These are phyloP conservation scores for Linnemannia elongata DNA, from an alignment of 192 early-diverging fungal species.

Conservation along the genomic window DNA sequence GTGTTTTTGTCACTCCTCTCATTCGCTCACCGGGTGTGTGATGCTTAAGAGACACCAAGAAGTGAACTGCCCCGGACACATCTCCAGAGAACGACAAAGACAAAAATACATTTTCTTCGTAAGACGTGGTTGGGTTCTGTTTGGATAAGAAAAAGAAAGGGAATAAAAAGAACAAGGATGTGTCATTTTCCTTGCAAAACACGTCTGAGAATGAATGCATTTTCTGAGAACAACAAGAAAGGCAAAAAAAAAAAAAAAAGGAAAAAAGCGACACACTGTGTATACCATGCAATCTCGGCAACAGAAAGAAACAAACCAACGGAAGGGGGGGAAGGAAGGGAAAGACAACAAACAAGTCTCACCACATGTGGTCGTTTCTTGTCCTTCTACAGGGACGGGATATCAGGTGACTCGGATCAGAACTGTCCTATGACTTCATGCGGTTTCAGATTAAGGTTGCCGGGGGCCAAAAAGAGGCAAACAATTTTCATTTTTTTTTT, in stretches of 20 bases:
- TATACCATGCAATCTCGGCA: not conserved
- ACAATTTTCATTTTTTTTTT: not conserved
- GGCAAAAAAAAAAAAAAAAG: not conserved
- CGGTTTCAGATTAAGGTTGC: slow-evolving; percentile 4
- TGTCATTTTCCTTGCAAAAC: not conserved
- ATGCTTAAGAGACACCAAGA: no score
- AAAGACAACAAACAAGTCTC: not conserved
- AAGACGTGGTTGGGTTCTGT: not conserved
- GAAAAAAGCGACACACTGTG: not conserved
- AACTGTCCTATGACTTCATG: not conserved
- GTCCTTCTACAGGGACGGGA: not conserved
- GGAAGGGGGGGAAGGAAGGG: no score
- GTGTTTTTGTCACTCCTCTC: no score
- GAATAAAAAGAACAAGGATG: not conserved
- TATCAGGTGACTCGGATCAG: not conserved
- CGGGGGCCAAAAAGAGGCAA: not conserved
- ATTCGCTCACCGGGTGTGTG: no score
- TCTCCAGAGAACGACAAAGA: not conserved
- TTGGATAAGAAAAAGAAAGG: not conserved
- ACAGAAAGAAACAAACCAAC: no score
- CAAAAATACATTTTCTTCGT: not conserved
- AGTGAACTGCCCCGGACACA: no score
- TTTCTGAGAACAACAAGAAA: not conserved
- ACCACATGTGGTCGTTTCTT: not conserved
- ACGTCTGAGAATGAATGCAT: not conserved